phyloP scores from a whole-genome alignment of 768 basidiomycete species.

The Coprinellus aureogranulatus region DNA sequence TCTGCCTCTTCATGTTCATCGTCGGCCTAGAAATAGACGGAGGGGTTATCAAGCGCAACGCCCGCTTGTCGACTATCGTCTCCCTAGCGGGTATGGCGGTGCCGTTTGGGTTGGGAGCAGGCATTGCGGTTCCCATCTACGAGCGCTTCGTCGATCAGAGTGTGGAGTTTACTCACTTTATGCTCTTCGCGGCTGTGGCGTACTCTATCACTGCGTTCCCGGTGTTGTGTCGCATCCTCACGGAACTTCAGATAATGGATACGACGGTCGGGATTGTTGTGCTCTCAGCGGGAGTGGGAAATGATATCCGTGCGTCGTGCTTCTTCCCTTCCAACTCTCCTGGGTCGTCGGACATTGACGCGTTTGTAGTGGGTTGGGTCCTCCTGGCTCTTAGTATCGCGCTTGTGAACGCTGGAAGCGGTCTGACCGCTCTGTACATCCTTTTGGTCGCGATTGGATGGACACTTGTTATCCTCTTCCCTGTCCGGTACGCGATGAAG shows the following conservation, averaged over 20 bases:
- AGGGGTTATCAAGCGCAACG: constrained; percentile 74
- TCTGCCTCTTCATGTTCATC: constrained; percentile 86
- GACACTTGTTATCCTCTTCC: constrained; percentile 71
- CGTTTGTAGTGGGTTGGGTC: constrained; percentile 66
- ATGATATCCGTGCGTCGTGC: constrained; percentile 39
- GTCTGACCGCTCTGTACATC: constrained; percentile 82
- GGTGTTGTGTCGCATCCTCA: constrained; percentile 82
- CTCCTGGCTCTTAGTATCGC: constrained; percentile 89
- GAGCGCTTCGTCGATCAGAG: constrained; percentile 63
- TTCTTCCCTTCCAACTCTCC: not conserved
- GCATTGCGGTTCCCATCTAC: constrained; percentile 64
- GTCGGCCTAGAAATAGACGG: constrained; percentile 91
- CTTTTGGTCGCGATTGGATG: constrained; percentile 79
- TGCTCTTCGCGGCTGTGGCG: constrained; percentile 92
- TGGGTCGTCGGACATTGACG: not conserved
- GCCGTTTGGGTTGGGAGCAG: constrained; percentile 85
- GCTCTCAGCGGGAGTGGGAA: constrained; percentile 87
- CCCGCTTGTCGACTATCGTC: constrained; percentile 62
- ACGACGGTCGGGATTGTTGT: constrained; percentile 92
- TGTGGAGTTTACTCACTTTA: constrained; percentile 82
- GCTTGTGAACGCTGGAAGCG: constrained; percentile 83
- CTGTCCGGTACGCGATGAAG: constrained; percentile 55
- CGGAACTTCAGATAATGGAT: constrained; percentile 87
- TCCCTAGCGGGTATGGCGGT: constrained; percentile 81
- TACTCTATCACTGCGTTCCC: constrained; percentile 88